Conservation (phyloP, 2,329 filamentous ascomycete genomes). For the Beauveria medogensis region DNA sequence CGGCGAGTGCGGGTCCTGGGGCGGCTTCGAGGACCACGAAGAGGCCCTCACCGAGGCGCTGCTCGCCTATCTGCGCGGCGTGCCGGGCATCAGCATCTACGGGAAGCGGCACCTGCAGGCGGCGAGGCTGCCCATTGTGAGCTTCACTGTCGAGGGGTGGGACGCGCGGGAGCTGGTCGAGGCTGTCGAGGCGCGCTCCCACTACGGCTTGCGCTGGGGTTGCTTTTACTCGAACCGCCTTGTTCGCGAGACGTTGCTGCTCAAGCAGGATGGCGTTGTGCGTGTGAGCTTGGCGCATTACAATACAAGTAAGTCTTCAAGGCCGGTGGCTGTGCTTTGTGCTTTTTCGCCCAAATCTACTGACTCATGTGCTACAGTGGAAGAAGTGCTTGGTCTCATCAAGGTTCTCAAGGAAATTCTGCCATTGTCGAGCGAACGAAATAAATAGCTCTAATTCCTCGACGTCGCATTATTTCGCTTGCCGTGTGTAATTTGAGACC, state of each 20-base stretch:
- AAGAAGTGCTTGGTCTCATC: slow-evolving; percentile 8
- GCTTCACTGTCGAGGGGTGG: slow-evolving; percentile 52
- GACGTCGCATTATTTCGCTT: neutral
- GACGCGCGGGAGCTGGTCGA: slow-evolving; percentile 52
- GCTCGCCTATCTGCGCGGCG: slow-evolving; percentile 48
- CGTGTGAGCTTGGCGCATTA: slow-evolving; percentile 68
- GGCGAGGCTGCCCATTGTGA: slow-evolving; percentile 55
- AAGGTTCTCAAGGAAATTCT: slow-evolving; percentile 7
- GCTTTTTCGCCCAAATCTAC: neutral
- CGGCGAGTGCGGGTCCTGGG: slow-evolving; percentile 35
- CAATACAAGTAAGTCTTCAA: slow-evolving; percentile 50
- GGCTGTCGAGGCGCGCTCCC: slow-evolving; percentile 48
- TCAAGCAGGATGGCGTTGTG: slow-evolving; percentile 52
- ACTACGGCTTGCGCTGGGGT: slow-evolving; percentile 58
- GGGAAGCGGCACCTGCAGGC: slow-evolving; percentile 42
- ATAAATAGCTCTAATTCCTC: neutral
- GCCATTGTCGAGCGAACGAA: neutral
- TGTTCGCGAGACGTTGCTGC: slow-evolving; percentile 47
- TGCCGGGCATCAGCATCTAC: slow-evolving; percentile 47
- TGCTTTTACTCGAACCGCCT: slow-evolving; percentile 61
- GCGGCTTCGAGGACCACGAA: slow-evolving; percentile 49
- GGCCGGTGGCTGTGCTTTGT: neutral
- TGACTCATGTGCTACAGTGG: slow-evolving; percentile 11
- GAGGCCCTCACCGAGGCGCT: slow-evolving; percentile 49
- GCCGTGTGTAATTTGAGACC: neutral